Evolutionary conservation across 148 eudicot species (phyloP), one percentile per base, ranked within the genome.

Genomic region (Vaccinium myrtillus): DNA sequence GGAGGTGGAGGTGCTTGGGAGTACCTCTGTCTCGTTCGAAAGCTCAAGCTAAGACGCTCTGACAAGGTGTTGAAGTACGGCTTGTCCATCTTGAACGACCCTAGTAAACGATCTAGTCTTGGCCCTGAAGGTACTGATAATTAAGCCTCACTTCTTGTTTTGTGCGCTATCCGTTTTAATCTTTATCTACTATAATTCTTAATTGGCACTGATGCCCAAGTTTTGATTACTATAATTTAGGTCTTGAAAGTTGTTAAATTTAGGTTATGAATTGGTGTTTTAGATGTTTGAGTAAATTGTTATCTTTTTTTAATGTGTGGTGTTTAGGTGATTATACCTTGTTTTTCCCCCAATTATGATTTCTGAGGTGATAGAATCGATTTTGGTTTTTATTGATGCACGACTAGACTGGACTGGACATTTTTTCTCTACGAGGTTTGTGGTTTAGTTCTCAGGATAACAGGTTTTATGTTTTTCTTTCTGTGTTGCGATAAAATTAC

Each of bases 1-100:
- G 98, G 97, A 21, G 99, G 99, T 0, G 99, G 98, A 5, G 98
- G 95, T 54, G 95, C 89, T 50, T 96, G 95, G 98, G 95, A 96
- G 83, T 96, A 94, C 76, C 93, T 96, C 9, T 88, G 86, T 39
- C 91, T 94, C 56, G 89, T 93, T 1, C 95, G 93, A 1, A 96
- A 96, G 89, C 98, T 94, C 90, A 94, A 96, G 90, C 86, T 93
- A 65, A 91, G 99, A 48, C 91, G 98, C 43, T 92, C 99, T 80
- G 92, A 91, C 81, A 90, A 87, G 79, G 99, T 96, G 65, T 78
- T 96, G 43, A 94, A 96, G 90, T 89, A 91, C 76, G 99, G 99
- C 11, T 86, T 90, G 36, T 67, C 92, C 10, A 88, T 94, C 83
- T 88, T 96, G 81, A 96, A 93, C 61, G 92, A 92, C 82, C 82